These are phyloP conservation scores for Areca catechu DNA, from an alignment of 176 grass and related monocot genomes.

Conservation along the genomic window DNA sequence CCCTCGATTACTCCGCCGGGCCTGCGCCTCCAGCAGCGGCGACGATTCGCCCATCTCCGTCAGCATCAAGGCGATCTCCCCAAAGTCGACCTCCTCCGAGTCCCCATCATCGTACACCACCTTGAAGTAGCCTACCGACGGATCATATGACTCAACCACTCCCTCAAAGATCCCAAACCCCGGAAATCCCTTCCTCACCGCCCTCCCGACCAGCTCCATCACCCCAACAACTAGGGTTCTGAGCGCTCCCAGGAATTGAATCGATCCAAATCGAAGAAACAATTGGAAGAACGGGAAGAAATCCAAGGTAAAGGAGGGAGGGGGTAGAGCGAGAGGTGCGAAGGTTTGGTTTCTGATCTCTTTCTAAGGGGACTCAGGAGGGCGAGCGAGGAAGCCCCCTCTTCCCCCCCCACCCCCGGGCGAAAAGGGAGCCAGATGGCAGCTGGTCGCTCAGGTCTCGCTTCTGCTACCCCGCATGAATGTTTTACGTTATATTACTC, in stretches of 20 bases:
- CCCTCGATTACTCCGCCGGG: slow-evolving; percentile 2
- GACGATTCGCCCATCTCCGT: slow-evolving; percentile 30
- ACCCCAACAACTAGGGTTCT: slow-evolving; percentile 5
- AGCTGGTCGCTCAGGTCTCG: no score
- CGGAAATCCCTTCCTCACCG: slow-evolving; percentile 64
- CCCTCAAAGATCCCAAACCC: slow-evolving; percentile 50
- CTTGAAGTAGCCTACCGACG: slow-evolving; percentile 53
- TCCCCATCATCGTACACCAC: slow-evolving; percentile 87
- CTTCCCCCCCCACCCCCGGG: no score
- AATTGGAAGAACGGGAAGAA: no score
- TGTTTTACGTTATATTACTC: no score
- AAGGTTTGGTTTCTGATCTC: no score
- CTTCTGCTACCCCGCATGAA: no score
- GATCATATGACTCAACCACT: slow-evolving; percentile 71
- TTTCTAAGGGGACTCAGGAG: no score
- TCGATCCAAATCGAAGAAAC: background rate
- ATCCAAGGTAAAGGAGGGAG: no score
- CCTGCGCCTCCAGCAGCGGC: background rate
- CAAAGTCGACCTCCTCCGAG: slow-evolving; percentile 72
- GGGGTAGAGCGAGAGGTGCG: no score
- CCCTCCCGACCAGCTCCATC: slow-evolving; percentile 65
- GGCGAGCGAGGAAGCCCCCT: no score
- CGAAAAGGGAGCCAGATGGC: no score
- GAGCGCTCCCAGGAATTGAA: background rate
- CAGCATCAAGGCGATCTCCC: slow-evolving; percentile 61